These are phyloP conservation scores for Cryptosporidium andersoni DNA, from an alignment of 169 alveolate genomes.

Conservation along the genomic window DNA sequence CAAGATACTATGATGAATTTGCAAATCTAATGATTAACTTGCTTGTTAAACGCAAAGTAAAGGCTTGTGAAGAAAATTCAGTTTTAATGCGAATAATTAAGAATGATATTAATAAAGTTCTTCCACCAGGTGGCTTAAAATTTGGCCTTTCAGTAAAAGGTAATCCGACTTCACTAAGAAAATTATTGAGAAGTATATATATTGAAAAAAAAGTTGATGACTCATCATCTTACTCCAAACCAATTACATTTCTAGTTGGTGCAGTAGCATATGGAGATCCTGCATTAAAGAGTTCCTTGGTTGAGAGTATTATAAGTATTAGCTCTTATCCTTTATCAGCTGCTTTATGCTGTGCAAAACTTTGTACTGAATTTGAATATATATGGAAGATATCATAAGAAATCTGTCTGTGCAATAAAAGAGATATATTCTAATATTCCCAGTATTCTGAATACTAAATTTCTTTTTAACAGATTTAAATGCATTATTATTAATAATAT, in stretches of 20 bases:
- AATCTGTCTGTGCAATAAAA: too few species aligned
- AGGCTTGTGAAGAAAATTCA: conserved; percentile 80
- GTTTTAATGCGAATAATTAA: conserved; percentile 81
- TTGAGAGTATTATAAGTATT: conserved; percentile 82
- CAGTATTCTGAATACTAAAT: too few species aligned
- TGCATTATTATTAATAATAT: too few species aligned
- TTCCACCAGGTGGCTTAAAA: conserved; percentile 83
- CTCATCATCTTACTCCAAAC: not conserved
- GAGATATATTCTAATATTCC: too few species aligned
- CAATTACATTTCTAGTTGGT: conserved; percentile 86
- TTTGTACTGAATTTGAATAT: conserved; percentile 82
- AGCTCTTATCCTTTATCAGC: conserved; percentile 86
- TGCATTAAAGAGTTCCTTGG: conserved; percentile 75
- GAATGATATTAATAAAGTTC: conserved; percentile 79
- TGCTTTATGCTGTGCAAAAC: conserved; percentile 85
- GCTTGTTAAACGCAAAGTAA: conserved; percentile 81
- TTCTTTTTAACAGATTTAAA: too few species aligned
- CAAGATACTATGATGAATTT: conserved; percentile 84
- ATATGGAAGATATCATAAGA: conserved; percentile 71
- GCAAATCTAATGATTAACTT: conserved; percentile 82
- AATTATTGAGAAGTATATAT: conserved; percentile 75
- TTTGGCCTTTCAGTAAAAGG: conserved; percentile 85
- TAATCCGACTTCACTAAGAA: conserved; percentile 75
- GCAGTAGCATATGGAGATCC: conserved; percentile 87
- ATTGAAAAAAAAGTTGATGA: not conserved